Percentiles rank a stretch among this genome's conserved stretches.
Conservation (phyloP, 768 basidiomycete genomes). For the Lyophyllum atratum region DNA sequence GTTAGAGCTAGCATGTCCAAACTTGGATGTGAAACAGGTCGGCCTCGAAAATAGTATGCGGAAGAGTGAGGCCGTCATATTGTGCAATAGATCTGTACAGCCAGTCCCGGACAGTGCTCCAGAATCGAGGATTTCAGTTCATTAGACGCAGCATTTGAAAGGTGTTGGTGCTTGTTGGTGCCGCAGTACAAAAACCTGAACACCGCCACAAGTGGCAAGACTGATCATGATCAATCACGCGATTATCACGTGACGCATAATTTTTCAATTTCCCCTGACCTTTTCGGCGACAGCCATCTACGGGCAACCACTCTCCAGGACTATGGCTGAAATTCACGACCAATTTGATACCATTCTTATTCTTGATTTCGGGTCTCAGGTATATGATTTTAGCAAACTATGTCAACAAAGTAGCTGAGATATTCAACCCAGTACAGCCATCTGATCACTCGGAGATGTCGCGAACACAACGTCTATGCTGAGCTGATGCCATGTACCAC, state of each 20-base stretch:
- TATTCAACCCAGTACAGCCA: conserved; percentile 78
- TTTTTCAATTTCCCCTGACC: neutral
- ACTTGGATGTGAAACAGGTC: neutral
- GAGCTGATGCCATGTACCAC: conserved; percentile 97
- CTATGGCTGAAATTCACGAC: conserved; percentile 89
- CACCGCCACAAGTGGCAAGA: neutral
- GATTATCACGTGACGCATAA: neutral
- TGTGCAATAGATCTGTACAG: neutral
- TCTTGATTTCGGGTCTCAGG: conserved; percentile 97
- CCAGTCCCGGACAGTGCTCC: neutral
- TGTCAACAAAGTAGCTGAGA: conserved; percentile 10
- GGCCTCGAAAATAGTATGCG: neutral
- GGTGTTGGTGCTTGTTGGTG: neutral
- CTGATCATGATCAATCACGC: neutral
- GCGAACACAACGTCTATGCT: conserved; percentile 96
- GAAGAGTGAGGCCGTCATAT: neutral
- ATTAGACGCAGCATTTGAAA: neutral
- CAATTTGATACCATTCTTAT: conserved; percentile 96
- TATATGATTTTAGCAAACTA: conserved; percentile 30
- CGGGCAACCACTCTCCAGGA: neutral
- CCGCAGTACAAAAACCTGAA: neutral
- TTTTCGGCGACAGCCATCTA: neutral
- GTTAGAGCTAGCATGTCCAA: neutral
- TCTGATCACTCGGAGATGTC: conserved; percentile 95
- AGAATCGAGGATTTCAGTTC: neutral